Evolutionary conservation across 495 filamentous ascomycete species (phyloP).

Genomic region (Penicillium paxilli): DNA sequence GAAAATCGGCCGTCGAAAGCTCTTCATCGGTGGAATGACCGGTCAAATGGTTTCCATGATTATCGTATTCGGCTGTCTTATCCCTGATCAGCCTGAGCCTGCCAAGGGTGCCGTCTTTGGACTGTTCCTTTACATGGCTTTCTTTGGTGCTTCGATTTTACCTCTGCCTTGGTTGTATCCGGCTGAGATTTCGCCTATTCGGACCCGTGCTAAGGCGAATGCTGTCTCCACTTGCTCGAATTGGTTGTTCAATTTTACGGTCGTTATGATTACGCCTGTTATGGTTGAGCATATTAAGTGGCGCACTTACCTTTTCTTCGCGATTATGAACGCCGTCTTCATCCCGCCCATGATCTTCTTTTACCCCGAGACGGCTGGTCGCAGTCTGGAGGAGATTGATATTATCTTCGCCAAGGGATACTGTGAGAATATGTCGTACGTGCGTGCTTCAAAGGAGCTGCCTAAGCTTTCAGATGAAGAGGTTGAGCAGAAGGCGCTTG

Average conservation of each 20-base stretch:
- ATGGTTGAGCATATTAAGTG: conserved; percentile 68
- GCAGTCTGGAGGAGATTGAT: conserved; percentile 78
- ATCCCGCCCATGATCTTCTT: conserved; percentile 75
- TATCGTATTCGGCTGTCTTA: conserved; percentile 70
- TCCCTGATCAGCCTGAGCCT: conserved; percentile 51
- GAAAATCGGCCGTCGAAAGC: conserved; percentile 69
- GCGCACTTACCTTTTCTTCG: conserved; percentile 82
- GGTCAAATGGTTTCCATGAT: conserved; percentile 73
- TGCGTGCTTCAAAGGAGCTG: conserved; percentile 67
- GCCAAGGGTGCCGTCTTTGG: conserved; percentile 75
- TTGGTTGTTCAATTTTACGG: conserved; percentile 80
- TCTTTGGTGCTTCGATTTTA: conserved; percentile 75
- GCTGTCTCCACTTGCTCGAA: conserved; percentile 74
- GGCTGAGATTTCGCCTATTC: conserved; percentile 73
- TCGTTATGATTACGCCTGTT: conserved; percentile 80
- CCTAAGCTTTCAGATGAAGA: conserved; percentile 64
- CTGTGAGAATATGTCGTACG: conserved; percentile 72
- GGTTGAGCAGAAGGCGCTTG: conserved; percentile 60
- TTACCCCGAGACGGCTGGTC: conserved; percentile 71
- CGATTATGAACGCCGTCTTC: conserved; percentile 66
- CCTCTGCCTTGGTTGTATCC: conserved; percentile 58
- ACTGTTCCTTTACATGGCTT: conserved; percentile 76
- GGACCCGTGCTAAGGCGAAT: conserved; percentile 73
- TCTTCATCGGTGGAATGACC: conserved; percentile 71
- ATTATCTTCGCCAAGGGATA: conserved; percentile 79